Evolutionary conservation across 176 grass and related monocot species (phyloP).

Genomic region (Chrysopogon serrulatus): DNA sequence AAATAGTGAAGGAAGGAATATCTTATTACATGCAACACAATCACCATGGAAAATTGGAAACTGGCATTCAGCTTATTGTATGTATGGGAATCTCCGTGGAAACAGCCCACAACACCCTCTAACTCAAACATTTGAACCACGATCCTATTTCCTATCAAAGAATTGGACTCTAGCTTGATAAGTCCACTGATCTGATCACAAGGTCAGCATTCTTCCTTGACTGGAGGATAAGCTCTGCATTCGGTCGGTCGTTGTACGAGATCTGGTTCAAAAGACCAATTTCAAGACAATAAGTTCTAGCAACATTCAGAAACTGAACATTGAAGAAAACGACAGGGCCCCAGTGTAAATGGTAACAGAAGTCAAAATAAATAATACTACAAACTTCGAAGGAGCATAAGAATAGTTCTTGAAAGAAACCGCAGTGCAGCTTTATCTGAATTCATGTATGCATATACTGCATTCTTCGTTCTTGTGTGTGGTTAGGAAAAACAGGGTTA

Average conservation of each 20-base stretch:
- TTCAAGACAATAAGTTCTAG: not conserved
- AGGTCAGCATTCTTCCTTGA: conserved; percentile 76
- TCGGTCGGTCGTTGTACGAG: conserved; percentile 76
- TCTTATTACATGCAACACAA: conserved; percentile 35
- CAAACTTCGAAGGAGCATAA: not conserved
- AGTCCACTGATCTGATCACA: conserved; percentile 69
- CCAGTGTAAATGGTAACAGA: not conserved
- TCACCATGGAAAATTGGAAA: not conserved
- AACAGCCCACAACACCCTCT: not conserved
- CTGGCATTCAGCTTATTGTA: conserved; percentile 2
- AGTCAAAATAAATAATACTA: not conserved
- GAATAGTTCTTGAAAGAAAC: not conserved
- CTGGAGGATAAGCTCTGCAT: conserved; percentile 79
- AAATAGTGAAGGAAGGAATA: not conserved
- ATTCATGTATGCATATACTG: not conserved
- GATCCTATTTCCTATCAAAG: not conserved
- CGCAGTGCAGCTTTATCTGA: not conserved
- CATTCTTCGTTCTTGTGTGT: not conserved
- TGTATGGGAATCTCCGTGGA: not conserved
- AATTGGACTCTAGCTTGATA: conserved; percentile 21
- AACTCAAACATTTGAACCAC: not conserved
- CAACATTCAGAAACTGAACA: not conserved
- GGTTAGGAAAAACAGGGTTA: not conserved
- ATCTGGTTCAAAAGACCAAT: conserved; percentile 52
- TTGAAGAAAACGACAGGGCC: not conserved